Base-by-base conservation (phyloP, 176 grass and related monocot species). In the Oryza australiensis region DNA sequence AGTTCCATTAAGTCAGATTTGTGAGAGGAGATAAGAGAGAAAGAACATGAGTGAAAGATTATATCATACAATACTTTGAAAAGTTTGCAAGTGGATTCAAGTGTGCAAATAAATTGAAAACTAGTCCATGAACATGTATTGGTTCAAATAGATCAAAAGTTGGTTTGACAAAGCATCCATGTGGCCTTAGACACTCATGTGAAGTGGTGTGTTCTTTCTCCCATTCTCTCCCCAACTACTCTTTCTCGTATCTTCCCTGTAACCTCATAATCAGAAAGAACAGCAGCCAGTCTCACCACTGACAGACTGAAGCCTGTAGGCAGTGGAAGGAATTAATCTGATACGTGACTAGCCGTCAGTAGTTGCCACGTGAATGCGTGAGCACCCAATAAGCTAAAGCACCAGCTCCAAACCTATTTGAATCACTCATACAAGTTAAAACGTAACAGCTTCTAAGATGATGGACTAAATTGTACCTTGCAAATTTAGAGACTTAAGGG, bases 1-100 rank as follows among this genome's bases (percentile, higher is more conserved):
- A 77, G 29, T 55, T 16, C 23, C 45, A 81, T 23, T 70, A 59
- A 81, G 48, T 57, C n/a, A 59, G 41, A 73, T 49, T 68, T 80
- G 18, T n/a, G 5, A n/a, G 18, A 5, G 46, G 46, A 14, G 14
- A 49, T 14, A 49, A 18, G 35, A 78, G 40, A 43, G 26, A 27
- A 43, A 64, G 55, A 26, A 30, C 5, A 73, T 12, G 35, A 74
- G 46, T 18, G 74, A 65, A 20, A n/a, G 51, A 55, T n/a, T 22
- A 55, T 55, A 22, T 55, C 51, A 55, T 22, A 55, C 16, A 55
- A 20, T 55, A 55, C 4, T n/a, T 8, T 20, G 20, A 55, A 55
- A n/a, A 55, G 51, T 55, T 55, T 55, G 20, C 5, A 55, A 5
- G 18, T 22, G 51, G 46, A 49, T 49, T 49, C 0, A 49, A 49